Conservation (phyloP, 352 stramenopile genomes). For the Phytophthora hybrid region DNA sequence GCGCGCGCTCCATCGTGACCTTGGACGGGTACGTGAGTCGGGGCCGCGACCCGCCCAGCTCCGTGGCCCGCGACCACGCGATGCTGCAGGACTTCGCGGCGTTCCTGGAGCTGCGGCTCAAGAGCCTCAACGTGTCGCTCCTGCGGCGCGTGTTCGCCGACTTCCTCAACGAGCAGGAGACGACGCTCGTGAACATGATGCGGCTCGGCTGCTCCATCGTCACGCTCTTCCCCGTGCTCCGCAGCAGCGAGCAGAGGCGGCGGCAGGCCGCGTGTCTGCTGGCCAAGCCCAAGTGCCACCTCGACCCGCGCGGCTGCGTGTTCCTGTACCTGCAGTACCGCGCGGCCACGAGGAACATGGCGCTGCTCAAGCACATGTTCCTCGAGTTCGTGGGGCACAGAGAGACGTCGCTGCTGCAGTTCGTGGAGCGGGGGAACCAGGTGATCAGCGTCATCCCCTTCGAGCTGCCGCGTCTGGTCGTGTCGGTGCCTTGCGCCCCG, state of each 20-base stretch:
- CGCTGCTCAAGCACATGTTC: conserved; percentile 50
- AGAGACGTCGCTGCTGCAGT: conserved; percentile 36
- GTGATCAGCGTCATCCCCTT: conserved; percentile 56
- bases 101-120: conserved; percentile 63
- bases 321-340: conserved; percentile 53
- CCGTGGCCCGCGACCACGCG: conserved; percentile 39
- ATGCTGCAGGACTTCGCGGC: conserved; percentile 61
- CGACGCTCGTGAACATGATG: conserved; percentile 52
- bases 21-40: conserved; percentile 10
- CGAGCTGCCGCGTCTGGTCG: conserved; percentile 21
- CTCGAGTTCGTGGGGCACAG: conserved; percentile 40
- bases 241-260: conserved; percentile 11
- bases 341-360: conserved; percentile 51
- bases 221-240: conserved; percentile 48
- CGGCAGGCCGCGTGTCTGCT: conserved; percentile 38
- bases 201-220: conserved; percentile 46
- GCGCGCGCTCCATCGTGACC: conserved; percentile 23
- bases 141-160: conserved; percentile 66
- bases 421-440: conserved; percentile 35
- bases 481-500: background rate
- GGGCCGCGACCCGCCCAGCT: conserved; percentile 19
- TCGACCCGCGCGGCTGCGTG: conserved; percentile 32
- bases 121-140: conserved; percentile 55
- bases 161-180: conserved; percentile 59
- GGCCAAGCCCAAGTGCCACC: conserved; percentile 35